These are phyloP conservation scores for Ustilago vetiveriae DNA, from an alignment of 1,284 basidiomycete genomes.

Conservation along the genomic window DNA sequence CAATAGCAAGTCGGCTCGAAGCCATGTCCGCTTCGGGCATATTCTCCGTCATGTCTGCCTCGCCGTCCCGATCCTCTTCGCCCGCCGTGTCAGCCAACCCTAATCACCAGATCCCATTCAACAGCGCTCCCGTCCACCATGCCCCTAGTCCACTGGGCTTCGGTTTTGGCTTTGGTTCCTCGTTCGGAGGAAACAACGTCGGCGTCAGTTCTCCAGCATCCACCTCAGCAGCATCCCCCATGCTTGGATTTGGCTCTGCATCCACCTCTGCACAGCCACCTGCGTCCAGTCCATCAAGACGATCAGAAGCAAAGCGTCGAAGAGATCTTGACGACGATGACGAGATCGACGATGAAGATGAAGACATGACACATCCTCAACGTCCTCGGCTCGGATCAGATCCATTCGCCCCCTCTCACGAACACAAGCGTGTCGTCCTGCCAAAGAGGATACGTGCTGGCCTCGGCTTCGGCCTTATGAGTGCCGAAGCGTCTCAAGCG, in stretches of 20 bases:
- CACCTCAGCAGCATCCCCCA: conserved; percentile 17
- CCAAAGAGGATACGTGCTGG: conserved; percentile 53
- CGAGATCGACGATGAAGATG: conserved; percentile 40
- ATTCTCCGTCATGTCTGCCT: conserved; percentile 39
- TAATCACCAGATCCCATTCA: conserved; percentile 55
- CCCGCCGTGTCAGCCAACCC: conserved; percentile 35
- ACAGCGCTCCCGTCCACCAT: conserved; percentile 51
- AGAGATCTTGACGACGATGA: conserved; percentile 37
- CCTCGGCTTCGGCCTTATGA: conserved; percentile 41
- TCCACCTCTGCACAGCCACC: conserved; percentile 8
- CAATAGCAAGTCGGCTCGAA: neutral
- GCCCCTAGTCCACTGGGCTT: conserved; percentile 53
- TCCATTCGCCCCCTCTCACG: conserved; percentile 14
- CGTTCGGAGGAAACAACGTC: conserved; percentile 40
- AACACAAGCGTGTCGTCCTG: conserved; percentile 30
- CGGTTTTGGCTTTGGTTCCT: conserved; percentile 55
- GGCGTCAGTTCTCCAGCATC: conserved; percentile 12
- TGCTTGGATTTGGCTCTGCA: conserved; percentile 19
- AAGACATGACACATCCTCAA: conserved; percentile 42
- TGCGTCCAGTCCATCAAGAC: conserved; percentile 18
- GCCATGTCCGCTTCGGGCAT: conserved; percentile 30
- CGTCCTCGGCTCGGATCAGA: conserved; percentile 15
- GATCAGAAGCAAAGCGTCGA: conserved; percentile 45
- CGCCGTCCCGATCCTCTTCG: conserved; percentile 43
- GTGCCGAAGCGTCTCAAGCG: conserved; percentile 16